Percentiles rank a stretch among this genome's conserved stretches.
Evolutionary conservation across 2,329 filamentous ascomycete genomes (phyloP).

Genomic region (Ceratocystis cacaofunesta): DNA sequence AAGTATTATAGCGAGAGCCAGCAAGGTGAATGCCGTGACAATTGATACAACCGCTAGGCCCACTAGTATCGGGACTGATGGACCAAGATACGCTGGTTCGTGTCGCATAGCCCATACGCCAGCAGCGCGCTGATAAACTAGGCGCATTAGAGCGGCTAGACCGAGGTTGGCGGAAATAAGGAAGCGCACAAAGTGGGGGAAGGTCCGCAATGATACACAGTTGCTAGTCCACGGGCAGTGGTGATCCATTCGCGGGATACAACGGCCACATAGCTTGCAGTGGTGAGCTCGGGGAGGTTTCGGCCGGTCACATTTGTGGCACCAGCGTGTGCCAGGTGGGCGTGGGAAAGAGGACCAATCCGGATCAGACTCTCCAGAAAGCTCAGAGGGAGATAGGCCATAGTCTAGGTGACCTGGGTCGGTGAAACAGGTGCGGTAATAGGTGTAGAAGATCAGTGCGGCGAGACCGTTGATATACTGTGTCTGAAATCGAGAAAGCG

Average conservation of each 20-base stretch:
- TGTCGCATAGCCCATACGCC: conserved; percentile 50
- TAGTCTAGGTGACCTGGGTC: conserved; percentile 43
- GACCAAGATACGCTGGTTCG: conserved; percentile 61
- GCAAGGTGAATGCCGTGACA: conserved; percentile 42
- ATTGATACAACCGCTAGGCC: conserved; percentile 46
- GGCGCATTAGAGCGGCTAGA: conserved; percentile 45
- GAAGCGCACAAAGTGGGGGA: conserved; percentile 72
- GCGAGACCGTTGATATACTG: conserved; percentile 53
- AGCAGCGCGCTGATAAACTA: conserved; percentile 44
- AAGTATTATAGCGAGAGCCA: conserved; percentile 51
- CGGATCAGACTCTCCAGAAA: conserved; percentile 21
- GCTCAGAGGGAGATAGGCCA: conserved; percentile 25
- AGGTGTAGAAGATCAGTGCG: conserved; percentile 50
- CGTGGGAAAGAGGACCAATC: conserved; percentile 18
- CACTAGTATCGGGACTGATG: conserved; percentile 41
- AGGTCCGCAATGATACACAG: conserved; percentile 68
- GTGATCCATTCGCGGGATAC: conserved; percentile 71
- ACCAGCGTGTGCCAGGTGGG: conserved; percentile 39
- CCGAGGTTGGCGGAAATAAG: conserved; percentile 52
- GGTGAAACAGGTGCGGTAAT: conserved; percentile 45
- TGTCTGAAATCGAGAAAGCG: conserved; percentile 41
- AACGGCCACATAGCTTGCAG: conserved; percentile 60
- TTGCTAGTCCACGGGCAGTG: conserved; percentile 77
- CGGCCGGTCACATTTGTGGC: conserved; percentile 56
- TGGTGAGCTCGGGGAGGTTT: conserved; percentile 72